Conservation (phyloP, 2,329 filamentous ascomycete species). For the Cercospora beticola region DNA sequence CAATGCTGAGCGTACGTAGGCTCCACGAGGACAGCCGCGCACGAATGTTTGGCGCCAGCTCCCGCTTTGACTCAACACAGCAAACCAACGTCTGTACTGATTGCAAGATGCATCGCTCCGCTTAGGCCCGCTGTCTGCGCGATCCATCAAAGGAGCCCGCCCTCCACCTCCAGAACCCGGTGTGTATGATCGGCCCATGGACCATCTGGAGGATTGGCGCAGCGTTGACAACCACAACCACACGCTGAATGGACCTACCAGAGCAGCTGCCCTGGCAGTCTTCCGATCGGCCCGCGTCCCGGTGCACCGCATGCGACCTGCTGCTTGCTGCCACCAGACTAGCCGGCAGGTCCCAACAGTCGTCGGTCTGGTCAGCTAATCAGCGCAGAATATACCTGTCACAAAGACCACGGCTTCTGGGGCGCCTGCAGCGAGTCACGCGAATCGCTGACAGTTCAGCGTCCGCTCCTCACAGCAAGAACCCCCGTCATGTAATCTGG, state of each 20-base stretch:
- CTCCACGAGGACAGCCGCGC: background rate
- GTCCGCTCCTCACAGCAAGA: constrained; percentile 14
- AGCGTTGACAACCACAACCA: constrained; percentile 26
- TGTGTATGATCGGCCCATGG: constrained; percentile 36
- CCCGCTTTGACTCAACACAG: constrained; percentile 15
- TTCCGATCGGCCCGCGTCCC: constrained; percentile 36
- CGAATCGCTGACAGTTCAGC: constrained; percentile 35
- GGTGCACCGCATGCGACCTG: constrained; percentile 32
- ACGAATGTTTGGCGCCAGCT: background rate
- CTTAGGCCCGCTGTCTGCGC: constrained; percentile 29
- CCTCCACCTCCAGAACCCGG: constrained; percentile 30
- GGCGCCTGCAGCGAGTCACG: constrained; percentile 32
- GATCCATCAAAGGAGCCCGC: constrained; percentile 25
- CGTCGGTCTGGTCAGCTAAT: constrained; percentile 23
- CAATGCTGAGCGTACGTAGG: background rate
- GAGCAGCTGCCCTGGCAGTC: constrained; percentile 32
- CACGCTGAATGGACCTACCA: constrained; percentile 30
- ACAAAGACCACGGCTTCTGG: constrained; percentile 31
- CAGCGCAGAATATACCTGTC: constrained; percentile 31
- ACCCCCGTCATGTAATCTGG: constrained; percentile 14
- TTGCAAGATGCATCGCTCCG: constrained; percentile 24
- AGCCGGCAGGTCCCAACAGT: constrained; percentile 29
- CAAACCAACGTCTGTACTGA: constrained; percentile 18
- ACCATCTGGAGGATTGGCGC: constrained; percentile 30
- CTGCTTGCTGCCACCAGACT: constrained; percentile 27